A percentile compares a stretch with the other conserved stretches of the same genome.
Conservation (phyloP, 345 rosid species). For the Lepidium didymum region DNA sequence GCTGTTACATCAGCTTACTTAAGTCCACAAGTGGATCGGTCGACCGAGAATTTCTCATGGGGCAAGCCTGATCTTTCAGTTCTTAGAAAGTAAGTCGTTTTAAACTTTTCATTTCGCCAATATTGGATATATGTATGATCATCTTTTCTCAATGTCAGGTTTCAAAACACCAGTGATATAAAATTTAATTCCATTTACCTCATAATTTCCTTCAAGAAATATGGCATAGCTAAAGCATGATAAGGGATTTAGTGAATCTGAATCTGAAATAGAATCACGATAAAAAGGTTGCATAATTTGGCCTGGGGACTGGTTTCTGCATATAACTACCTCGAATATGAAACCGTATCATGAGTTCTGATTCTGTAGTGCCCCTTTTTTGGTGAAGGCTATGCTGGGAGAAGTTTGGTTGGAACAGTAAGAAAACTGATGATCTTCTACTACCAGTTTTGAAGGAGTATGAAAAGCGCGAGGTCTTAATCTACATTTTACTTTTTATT, state of each 20-base stretch:
- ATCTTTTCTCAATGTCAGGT: not conserved
- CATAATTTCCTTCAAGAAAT: not conserved
- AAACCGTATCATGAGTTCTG: slow-evolving; percentile 1
- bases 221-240: slow-evolving; percentile 1
- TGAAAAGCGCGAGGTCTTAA: slow-evolving; percentile 73
- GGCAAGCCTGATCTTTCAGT: slow-evolving; percentile 83
- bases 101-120: not conserved
- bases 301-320: not conserved
- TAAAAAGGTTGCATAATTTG: not conserved
- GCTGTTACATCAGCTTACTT: slow-evolving; percentile 71
- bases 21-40: slow-evolving; percentile 86
- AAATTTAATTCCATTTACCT: not conserved
- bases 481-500: slow-evolving; percentile 5
- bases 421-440: slow-evolving; percentile 76
- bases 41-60: slow-evolving; percentile 86
- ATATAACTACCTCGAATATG: not conserved
- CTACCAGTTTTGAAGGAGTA: slow-evolving; percentile 89
- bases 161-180: not conserved
- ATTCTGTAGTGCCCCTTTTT: not conserved
- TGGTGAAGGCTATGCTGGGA: slow-evolving; percentile 85
- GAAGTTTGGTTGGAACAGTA: slow-evolving; percentile 79
- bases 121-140: not conserved
- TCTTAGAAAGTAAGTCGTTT: slow-evolving; percentile 58
- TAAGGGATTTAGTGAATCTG: not conserved
- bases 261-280: not conserved